Evolutionary conservation across 345 rosid species (phyloP).

Genomic region (Lepidium didymum): DNA sequence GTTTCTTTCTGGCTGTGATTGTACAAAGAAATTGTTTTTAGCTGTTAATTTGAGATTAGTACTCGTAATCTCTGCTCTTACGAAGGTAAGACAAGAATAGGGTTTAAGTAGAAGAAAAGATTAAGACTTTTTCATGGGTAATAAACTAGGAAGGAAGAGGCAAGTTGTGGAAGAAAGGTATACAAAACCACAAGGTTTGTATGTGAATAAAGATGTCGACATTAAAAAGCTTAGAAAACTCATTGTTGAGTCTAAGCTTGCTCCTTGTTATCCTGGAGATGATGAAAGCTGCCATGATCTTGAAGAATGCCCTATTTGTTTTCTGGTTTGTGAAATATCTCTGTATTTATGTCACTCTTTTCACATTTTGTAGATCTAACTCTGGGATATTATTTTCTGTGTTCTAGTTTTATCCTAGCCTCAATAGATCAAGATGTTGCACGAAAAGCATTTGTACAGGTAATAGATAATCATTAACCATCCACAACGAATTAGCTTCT

Average conservation of each 20-base stretch:
- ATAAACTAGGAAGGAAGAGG: constrained; percentile 81
- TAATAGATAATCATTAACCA: constrained; percentile 5
- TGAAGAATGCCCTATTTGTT: constrained; percentile 98
- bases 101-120: not conserved
- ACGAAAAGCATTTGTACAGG: constrained; percentile 97
- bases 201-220: constrained; percentile 86
- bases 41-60: not conserved
- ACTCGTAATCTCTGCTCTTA: not conserved
- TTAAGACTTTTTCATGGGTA: constrained; percentile 59
- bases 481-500: not conserved
- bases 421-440: constrained; percentile 95
- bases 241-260: constrained; percentile 89
- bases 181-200: constrained; percentile 89
- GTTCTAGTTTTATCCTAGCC: constrained; percentile 84
- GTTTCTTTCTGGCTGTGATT: not conserved
- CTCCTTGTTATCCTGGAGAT: constrained; percentile 95
- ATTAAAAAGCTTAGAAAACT: constrained; percentile 91
- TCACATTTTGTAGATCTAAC: constrained; percentile 7
- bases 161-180: constrained; percentile 90
- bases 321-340: constrained; percentile 54
- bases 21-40: not conserved
- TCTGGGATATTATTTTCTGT: not conserved
- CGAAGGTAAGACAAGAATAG: constrained; percentile 5
- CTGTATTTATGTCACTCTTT: not conserved
- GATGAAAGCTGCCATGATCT: constrained; percentile 70